Conservation (phyloP, 2,329 filamentous ascomycete genomes). For the Xylaria sp. region DNA sequence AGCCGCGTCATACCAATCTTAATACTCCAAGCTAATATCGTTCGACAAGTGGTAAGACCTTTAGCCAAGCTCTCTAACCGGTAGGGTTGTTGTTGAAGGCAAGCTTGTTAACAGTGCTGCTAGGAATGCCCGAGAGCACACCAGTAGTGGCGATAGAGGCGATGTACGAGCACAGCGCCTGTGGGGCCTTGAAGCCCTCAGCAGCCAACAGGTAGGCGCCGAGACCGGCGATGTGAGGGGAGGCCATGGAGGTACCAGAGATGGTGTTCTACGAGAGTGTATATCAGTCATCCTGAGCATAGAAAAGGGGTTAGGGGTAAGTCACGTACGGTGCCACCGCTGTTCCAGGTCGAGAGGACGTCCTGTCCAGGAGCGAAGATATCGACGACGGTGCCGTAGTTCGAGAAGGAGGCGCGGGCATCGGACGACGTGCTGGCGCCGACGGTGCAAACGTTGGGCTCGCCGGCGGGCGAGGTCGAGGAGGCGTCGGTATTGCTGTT, state of each 20-base stretch:
- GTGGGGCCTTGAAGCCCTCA: slow-evolving; percentile 48
- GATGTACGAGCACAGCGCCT: slow-evolving; percentile 50
- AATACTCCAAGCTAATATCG: neutral
- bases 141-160: slow-evolving; percentile 47
- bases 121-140: slow-evolving; percentile 45
- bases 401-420: slow-evolving; percentile 52
- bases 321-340: slow-evolving; percentile 39
- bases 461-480: slow-evolving; percentile 54
- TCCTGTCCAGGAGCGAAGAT: slow-evolving; percentile 51
- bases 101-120: slow-evolving; percentile 44
- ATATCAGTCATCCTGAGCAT: neutral
- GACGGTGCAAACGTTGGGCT: slow-evolving; percentile 57
- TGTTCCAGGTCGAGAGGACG: slow-evolving; percentile 51
- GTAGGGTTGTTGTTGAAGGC: slow-evolving; percentile 42
- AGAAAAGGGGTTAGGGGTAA: neutral
- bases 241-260: slow-evolving; percentile 67
- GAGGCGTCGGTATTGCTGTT: slow-evolving; percentile 52
- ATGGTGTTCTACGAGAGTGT: slow-evolving; percentile 44
- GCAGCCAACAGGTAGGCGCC: slow-evolving; percentile 60
- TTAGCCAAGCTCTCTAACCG: slow-evolving; percentile 5
- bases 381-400: slow-evolving; percentile 54
- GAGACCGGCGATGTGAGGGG: slow-evolving; percentile 66
- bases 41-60: neutral
- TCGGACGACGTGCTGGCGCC: slow-evolving; percentile 52
- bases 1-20: too few species aligned